phyloP scores from a whole-genome alignment of 2,329 filamentous ascomycete genomes.

The Aaosphaeria arxii region DNA sequence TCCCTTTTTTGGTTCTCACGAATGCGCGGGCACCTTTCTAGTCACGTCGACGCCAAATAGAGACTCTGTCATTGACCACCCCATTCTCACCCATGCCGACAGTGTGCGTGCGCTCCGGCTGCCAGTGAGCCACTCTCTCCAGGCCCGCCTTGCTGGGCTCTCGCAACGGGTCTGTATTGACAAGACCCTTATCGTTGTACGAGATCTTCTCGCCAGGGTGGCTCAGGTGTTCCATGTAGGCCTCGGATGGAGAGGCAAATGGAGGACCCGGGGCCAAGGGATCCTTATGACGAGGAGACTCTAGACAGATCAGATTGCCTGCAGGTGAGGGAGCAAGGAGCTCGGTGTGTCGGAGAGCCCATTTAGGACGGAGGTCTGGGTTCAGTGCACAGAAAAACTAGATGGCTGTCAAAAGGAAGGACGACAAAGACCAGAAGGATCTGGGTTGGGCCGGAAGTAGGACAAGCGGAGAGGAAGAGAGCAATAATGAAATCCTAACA shows the following conservation, averaged over 20 bases:
- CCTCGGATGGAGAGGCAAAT: slow-evolving; percentile 64
- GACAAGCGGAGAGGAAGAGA: too few relatives aligned
- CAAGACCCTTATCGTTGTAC: slow-evolving; percentile 57
- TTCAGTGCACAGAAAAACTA: slow-evolving; percentile 62
- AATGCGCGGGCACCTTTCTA: too few relatives aligned
- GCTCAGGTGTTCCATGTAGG: slow-evolving; percentile 70
- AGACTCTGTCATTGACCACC: slow-evolving; percentile 49
- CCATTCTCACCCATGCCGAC: slow-evolving; percentile 42
- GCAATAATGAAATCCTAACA: too few relatives aligned
- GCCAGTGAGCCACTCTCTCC: slow-evolving; percentile 51
- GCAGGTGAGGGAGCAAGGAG: slow-evolving; percentile 46
- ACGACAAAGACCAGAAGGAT: too few relatives aligned
- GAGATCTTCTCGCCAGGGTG: slow-evolving; percentile 65
- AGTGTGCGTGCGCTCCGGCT: slow-evolving; percentile 55
- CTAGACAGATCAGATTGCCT: slow-evolving; percentile 62
- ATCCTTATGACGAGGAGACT: slow-evolving; percentile 74
- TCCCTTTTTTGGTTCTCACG: too few relatives aligned
- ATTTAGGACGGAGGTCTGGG: slow-evolving; percentile 53
- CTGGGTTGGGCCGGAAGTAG: too few relatives aligned
- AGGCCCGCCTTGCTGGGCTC: slow-evolving; percentile 39
- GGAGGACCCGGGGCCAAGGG: slow-evolving; percentile 67
- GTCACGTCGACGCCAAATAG: slow-evolving; percentile 39
- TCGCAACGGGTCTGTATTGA: slow-evolving; percentile 45
- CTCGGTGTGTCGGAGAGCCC: slow-evolving; percentile 55
- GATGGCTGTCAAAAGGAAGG: background rate